These are phyloP conservation scores for Cryptosporidium canis DNA, from an alignment of 169 alveolate species.

Conservation along the genomic window DNA sequence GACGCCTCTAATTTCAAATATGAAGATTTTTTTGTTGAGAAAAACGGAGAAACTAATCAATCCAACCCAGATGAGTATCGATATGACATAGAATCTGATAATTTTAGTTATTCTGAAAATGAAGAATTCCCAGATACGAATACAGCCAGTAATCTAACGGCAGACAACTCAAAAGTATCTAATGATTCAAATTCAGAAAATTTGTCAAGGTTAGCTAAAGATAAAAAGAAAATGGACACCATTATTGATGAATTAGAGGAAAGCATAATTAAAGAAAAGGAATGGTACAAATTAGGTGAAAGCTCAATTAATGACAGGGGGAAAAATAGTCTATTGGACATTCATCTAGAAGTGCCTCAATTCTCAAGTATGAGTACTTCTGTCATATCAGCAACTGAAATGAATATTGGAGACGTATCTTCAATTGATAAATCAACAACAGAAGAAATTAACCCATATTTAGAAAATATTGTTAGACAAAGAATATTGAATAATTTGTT, in stretches of 20 bases:
- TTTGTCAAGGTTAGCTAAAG: background rate
- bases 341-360: constrained; percentile 63
- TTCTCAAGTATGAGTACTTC: background rate
- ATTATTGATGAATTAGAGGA: constrained; percentile 46
- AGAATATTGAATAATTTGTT: constrained; percentile 26
- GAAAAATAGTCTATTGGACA: constrained; percentile 30
- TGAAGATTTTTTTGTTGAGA: constrained; percentile 15
- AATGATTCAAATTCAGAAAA: background rate
- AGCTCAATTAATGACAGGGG: constrained; percentile 8
- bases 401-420: background rate
- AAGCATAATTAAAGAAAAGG: constrained; percentile 29
- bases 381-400: background rate
- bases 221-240: constrained; percentile 3
- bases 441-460: background rate
- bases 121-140: background rate
- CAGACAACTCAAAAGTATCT: background rate
- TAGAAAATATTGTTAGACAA: constrained; percentile 36
- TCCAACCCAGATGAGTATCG: background rate
- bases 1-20: constrained; percentile 10
- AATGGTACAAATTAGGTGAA: constrained; percentile 67
- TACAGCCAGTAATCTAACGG: too few relatives aligned
- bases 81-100: background rate
- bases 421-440: background rate
- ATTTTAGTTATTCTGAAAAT: background rate
- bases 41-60: background rate